Evolutionary conservation across 176 grass and related monocot genomes (phyloP), one percentile per base, ranked within the genome.

Genomic region (Tillandsia fasciculata): DNA sequence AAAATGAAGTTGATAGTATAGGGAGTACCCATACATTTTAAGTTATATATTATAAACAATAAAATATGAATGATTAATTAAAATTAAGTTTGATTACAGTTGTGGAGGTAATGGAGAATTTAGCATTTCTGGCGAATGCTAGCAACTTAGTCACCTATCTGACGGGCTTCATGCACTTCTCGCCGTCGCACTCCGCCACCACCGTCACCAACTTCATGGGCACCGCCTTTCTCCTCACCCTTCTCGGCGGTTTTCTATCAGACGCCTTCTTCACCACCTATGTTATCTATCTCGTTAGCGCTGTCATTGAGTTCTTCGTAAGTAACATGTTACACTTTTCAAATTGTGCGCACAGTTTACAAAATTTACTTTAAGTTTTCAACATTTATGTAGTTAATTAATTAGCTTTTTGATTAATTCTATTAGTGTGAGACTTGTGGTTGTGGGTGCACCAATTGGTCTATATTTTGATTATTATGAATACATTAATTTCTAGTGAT

Each of bases 111-210:
- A 75, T 99, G 20, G 95, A 93, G 89, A 99, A 99, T 71, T 81
- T 99, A 1, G 95, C 95, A 51, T 99, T 99, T 75, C 78, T 99
- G 64, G 94, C 90, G 14, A 99, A 93, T 66, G 82, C 90, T 5
- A 99, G 89, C 82, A 99, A 99, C 81, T 79, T 99, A 72, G 94
- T 99, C n/a, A 99, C 82, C 1, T 99, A 99, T 72, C 80, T 99
- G 64, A 24, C 70, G 70, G 8, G 51, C 0, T 93, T 85, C 75
- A 90, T 99, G 94, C 90, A 90, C 70, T 88, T 93, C 83, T 80
- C 94, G 50, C 89, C 80, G 65, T 67, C 87, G n/a, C 85, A 86
- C 74, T 93, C 94, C 2, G 94, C 94, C 6, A 99, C 87, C 12
- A 27, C 84, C 15, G 94, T 99, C 47, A 99, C 94, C 65, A 99